These are phyloP conservation scores for Chlamydomonas sp. DNA, from an alignment of 139 green algal genomes.

Conservation along the genomic window DNA sequence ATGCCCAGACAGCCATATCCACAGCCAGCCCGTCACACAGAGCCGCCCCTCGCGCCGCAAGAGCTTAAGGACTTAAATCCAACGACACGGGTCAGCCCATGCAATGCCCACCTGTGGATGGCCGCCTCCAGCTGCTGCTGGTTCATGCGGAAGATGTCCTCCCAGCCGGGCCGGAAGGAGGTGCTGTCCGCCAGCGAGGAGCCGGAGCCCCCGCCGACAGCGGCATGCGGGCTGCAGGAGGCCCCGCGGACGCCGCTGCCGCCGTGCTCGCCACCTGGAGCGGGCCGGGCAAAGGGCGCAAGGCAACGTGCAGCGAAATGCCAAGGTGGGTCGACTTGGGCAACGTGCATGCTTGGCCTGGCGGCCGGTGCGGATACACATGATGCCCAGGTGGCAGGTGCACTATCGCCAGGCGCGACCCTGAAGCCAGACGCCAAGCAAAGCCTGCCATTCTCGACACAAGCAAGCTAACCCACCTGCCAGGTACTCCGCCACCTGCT, in stretches of 20 bases:
- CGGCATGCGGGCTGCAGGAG: neutral
- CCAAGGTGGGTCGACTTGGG: too few species aligned
- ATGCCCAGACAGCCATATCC: too few species aligned
- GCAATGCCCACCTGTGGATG: conserved; percentile 58
- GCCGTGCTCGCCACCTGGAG: neutral
- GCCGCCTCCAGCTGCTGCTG: conserved; percentile 98
- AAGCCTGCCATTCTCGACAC: too few species aligned
- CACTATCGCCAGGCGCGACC: too few species aligned
- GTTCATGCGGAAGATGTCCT: conserved; percentile 99
- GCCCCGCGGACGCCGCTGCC: neutral
- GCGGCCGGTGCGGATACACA: too few species aligned
- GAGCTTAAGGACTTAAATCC: neutral
- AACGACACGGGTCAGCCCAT: neutral
- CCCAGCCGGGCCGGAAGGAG: conserved; percentile 90
- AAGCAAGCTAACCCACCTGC: neutral
- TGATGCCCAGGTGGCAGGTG: too few species aligned
- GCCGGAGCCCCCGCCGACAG: neutral
- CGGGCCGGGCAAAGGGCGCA: neutral
- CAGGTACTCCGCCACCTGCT: conserved; percentile 81
- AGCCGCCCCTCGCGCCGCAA: too few species aligned
- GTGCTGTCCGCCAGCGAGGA: conserved; percentile 55
- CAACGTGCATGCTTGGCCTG: too few species aligned
- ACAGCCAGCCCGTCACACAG: too few species aligned
- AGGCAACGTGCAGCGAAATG: too few species aligned
- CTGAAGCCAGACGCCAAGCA: too few species aligned